These are phyloP conservation scores for Penicillium expansum DNA, from an alignment of 2,329 filamentous ascomycete genomes.

Conservation along the genomic window DNA sequence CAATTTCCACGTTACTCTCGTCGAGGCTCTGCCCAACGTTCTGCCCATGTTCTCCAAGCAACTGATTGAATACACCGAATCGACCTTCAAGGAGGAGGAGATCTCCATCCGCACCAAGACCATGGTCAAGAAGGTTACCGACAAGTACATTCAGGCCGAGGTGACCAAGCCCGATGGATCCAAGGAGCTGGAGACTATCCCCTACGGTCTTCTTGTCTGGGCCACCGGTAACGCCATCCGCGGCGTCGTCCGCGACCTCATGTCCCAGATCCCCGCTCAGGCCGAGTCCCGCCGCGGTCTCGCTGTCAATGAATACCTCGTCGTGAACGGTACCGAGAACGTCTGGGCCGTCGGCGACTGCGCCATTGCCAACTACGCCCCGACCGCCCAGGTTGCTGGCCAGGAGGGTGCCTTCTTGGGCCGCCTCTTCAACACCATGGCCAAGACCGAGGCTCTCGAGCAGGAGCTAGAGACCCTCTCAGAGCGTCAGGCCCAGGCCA, in stretches of 20 bases:
- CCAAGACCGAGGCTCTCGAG: conserved; percentile 85
- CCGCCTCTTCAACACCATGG: conserved; percentile 97
- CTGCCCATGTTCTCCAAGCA: conserved; percentile 99
- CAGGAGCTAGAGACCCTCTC: conserved; percentile 68
- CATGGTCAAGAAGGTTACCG: conserved; percentile 96
- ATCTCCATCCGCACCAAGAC: conserved; percentile 98
- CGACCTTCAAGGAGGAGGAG: conserved; percentile 97
- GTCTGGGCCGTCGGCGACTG: conserved; percentile 99
- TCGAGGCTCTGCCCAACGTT: conserved; percentile 91
- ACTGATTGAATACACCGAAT: conserved; percentile 98
- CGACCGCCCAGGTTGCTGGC: conserved; percentile 91
- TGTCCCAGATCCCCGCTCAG: conserved; percentile 87
- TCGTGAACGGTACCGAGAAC: conserved; percentile 94
- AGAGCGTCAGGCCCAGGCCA: conserved; percentile 63
- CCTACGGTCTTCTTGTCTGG: conserved; percentile 96
- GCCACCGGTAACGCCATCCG: conserved; percentile 95
- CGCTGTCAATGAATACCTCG: conserved; percentile 96
- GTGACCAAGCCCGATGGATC: conserved; percentile 75
- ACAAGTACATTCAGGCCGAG: conserved; percentile 90
- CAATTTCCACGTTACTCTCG: conserved; percentile 94
- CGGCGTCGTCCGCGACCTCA: conserved; percentile 84
- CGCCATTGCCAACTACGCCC: conserved; percentile 94
- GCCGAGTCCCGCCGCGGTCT: conserved; percentile 93
- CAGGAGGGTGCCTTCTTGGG: conserved; percentile 96
- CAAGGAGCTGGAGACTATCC: conserved; percentile 77